phyloP scores from a whole-genome alignment of 352 stramenopile genomes.

The Pythium diclinum region DNA sequence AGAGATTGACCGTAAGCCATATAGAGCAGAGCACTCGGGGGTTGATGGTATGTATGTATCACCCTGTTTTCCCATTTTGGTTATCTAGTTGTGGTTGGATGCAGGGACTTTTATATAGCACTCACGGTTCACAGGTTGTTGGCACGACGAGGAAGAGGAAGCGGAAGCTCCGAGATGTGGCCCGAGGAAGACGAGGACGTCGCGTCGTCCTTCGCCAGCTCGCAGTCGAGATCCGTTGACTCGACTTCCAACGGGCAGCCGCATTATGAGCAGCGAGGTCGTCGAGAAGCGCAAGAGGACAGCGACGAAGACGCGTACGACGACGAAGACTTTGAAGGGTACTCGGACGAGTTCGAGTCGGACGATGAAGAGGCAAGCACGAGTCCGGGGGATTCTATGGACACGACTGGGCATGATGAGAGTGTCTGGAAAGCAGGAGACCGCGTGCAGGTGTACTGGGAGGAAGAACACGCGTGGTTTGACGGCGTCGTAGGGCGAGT shows the following conservation, averaged over 20 bases:
- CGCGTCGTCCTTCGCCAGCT: conserved; percentile 5
- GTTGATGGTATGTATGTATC: neutral
- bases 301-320: conserved; percentile 26
- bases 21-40: neutral
- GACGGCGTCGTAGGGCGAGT: conserved; percentile 23
- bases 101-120: neutral
- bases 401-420: neutral
- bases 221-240: neutral
- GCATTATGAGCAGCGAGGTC: neutral
- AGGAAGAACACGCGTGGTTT: conserved; percentile 47
- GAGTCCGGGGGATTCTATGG: neutral
- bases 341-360: conserved; percentile 50
- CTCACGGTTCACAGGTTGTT: neutral
- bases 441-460: conserved; percentile 47
- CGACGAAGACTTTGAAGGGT: conserved; percentile 45
- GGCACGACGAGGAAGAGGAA: neutral
- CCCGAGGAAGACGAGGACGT: conserved; percentile 6
- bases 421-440: conserved; percentile 18
- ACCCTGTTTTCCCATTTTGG: neutral
- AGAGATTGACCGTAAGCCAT: neutral
- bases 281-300: neutral
- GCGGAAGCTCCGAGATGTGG: no score
- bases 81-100: neutral
- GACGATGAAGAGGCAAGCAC: conserved; percentile 18
- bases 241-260: neutral